Base-by-base conservation (phyloP, 352 stramenopile species). In the Globisporangium nodosum region DNA sequence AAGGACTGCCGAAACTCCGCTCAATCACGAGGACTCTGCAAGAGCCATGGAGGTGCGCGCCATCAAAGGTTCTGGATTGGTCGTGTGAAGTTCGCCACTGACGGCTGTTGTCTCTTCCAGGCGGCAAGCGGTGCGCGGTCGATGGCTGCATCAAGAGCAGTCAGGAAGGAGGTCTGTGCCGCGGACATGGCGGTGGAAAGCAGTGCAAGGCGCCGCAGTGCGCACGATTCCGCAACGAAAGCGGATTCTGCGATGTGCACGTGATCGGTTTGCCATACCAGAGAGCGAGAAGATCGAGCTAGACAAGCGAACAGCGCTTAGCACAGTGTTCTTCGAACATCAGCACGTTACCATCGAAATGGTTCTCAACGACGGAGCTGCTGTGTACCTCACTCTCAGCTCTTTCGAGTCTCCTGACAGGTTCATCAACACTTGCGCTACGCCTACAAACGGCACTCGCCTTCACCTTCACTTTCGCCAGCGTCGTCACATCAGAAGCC, bases 11-110 rank as follows among this genome's bases (percentile, higher is more conserved):
- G 81, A 33, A 95, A 95, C 55, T 90, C 83, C 0, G 83, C 85
- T 2, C 84, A 93, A 56, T 94, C 82, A 24, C 78, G 78, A 21
- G 86, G 86, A 39, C 64, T 93, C 0, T 96, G 86, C 74, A 96
- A 96, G 64, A 92, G 69, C 39, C 86, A 96, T 31, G 86, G 86
- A 71, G 86, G 86, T 90, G 70, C n/a, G 39, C 24, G 18, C 5
- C 2, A 5, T 16, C 11, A 8, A 15, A 16, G 20, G 9, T 6
- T 55, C 12, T n/a, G 2, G 1, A 1, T 21, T 46, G 33, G n/a
- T 5, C 16, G 6, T 12, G 21, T 48, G 42, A 48, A 13, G 20
- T 33, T 16, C 15, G 45, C 43, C 31, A 24, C 2, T 42, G 30
- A 27, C 2, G 15, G 13, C 9, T 54, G 30, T 21, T 13, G 16